Percentiles rank a stretch among this genome's conserved stretches.
These are phyloP conservation scores for Erodium maritimum DNA, from an alignment of 345 rosid species.

Conservation along the genomic window DNA sequence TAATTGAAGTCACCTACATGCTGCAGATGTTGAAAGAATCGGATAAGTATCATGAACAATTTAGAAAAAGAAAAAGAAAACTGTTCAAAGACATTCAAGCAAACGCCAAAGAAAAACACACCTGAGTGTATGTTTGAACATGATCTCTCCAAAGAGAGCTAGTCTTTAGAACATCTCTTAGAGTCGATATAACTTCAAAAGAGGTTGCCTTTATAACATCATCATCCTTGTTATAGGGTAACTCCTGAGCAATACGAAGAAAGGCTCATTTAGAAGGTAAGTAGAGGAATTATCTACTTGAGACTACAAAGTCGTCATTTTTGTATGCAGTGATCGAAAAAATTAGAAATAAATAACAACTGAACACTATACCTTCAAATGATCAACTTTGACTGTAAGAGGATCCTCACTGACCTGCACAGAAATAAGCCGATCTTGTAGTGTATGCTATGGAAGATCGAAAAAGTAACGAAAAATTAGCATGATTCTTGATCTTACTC, in stretches of 20 bases:
- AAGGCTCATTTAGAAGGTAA: not conserved
- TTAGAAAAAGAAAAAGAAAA: not conserved
- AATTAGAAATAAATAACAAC: constrained; percentile 6
- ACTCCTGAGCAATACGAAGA: constrained; percentile 45
- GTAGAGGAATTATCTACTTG: not conserved
- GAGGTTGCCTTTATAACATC: constrained; percentile 90
- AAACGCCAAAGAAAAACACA: constrained; percentile 3
- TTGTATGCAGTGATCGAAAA: not conserved
- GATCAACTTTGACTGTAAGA: constrained; percentile 93
- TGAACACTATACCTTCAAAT: constrained; percentile 54
- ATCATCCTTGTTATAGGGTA: constrained; percentile 83
- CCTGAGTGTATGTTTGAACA: constrained; percentile 88
- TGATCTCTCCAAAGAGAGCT: constrained; percentile 96
- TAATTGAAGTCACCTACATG: constrained; percentile 90
- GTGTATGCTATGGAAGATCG: not conserved
- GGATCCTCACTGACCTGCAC: constrained; percentile 80
- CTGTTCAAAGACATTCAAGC: not conserved
- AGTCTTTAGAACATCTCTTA: constrained; percentile 78
- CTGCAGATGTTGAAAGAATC: constrained; percentile 30
- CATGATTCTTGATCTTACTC: constrained; percentile 12
- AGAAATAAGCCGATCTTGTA: too few species aligned
- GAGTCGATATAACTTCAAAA: constrained; percentile 90
- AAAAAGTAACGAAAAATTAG: not conserved
- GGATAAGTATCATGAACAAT: not conserved
- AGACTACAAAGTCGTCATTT: not conserved